Conservation (phyloP, 139 green algal species). For the Chlorella sp. region DNA sequence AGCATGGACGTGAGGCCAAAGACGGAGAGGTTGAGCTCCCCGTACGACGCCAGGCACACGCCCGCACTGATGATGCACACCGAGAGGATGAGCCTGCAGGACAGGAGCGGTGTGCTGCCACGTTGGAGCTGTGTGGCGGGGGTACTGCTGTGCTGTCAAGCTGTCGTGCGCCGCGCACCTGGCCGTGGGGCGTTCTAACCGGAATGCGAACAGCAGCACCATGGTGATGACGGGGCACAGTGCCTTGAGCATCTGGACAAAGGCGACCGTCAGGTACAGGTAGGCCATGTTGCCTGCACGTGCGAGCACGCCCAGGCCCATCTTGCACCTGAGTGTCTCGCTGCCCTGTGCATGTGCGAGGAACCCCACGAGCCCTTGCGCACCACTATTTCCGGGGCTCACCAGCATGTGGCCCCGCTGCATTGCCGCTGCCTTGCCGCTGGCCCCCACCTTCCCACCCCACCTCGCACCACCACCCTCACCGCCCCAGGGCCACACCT, state of each 20-base stretch:
- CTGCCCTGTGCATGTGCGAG: not conserved
- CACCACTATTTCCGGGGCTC: too few species aligned
- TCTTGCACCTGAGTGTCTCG: not conserved
- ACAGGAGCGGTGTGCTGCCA: not conserved
- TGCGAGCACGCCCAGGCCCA: not conserved
- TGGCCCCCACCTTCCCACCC: too few species aligned
- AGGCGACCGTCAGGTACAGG: too few species aligned
- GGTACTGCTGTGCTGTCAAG: too few species aligned
- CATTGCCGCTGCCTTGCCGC: not conserved
- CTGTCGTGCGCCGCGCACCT: not conserved
- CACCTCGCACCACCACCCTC: too few species aligned
- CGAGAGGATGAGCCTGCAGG: constrained; percentile 37
- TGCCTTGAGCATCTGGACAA: constrained; percentile 77
- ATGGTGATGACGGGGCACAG: constrained; percentile 82
- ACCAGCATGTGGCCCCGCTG: not conserved
- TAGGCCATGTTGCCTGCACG: too few species aligned
- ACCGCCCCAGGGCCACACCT: constrained; percentile 66
- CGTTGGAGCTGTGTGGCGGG: too few species aligned
- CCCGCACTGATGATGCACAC: constrained; percentile 59
- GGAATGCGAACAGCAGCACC: constrained; percentile 56
- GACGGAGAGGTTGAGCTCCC: constrained; percentile 50
- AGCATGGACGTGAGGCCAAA: constrained; percentile 66
- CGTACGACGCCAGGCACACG: constrained; percentile 58
- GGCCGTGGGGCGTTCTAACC: constrained; percentile 48
- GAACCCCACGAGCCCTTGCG: too few species aligned